phyloP scores from a whole-genome alignment of 1,139 yeast species.

The Sugiyamaella paludigena region DNA sequence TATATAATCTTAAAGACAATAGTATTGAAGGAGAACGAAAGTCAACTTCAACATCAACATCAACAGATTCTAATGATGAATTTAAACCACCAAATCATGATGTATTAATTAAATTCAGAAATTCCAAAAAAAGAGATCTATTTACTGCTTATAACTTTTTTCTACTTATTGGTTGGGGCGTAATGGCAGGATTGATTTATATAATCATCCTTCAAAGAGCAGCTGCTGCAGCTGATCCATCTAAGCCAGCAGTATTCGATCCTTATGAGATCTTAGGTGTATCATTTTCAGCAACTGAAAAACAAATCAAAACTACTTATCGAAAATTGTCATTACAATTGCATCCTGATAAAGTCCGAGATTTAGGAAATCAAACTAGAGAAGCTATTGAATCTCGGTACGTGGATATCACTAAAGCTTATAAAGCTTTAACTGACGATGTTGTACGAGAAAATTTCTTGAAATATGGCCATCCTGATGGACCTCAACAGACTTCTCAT shows the following conservation, averaged over 20 bases:
- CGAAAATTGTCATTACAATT: slow-evolving; percentile 80
- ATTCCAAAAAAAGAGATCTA: slow-evolving; percentile 38
- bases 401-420: slow-evolving; percentile 85
- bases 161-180: slow-evolving; percentile 65
- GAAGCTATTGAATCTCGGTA: slow-evolving; percentile 72
- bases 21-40: not conserved
- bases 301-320: slow-evolving; percentile 76
- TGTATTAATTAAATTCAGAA: slow-evolving; percentile 32
- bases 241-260: slow-evolving; percentile 50
- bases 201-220: slow-evolving; percentile 47
- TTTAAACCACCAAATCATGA: slow-evolving; percentile 45
- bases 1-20: not conserved
- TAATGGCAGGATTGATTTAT: slow-evolving; percentile 51
- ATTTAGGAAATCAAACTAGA: slow-evolving; percentile 55
- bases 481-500: slow-evolving; percentile 90
- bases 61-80: not conserved
- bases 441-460: slow-evolving; percentile 75
- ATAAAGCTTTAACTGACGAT: slow-evolving; percentile 92
- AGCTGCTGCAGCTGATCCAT: not conserved
- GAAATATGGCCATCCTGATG: slow-evolving; percentile 96
- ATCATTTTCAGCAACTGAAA: slow-evolving; percentile 65
- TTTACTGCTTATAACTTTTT: slow-evolving; percentile 41
- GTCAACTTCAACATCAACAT: too few species aligned
- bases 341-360: slow-evolving; percentile 87
- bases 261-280: slow-evolving; percentile 88